Evolutionary conservation across 257 asterid genomes (phyloP).

Genomic region (Eucommia ulmoides): DNA sequence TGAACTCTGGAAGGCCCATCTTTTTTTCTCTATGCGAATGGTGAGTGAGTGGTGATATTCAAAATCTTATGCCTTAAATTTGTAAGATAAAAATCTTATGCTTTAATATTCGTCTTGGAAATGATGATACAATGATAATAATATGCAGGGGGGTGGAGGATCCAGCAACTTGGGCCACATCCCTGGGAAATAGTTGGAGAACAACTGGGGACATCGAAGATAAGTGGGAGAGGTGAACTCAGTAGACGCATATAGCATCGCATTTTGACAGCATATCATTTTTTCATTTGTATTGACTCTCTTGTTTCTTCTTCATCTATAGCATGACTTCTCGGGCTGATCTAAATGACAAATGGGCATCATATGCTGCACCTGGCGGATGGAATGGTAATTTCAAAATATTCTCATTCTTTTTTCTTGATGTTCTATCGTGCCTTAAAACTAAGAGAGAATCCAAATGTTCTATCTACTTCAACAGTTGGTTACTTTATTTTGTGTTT

Average conservation of each 20-base stretch:
- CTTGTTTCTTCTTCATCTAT: background rate
- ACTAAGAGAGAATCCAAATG: background rate
- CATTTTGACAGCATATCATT: background rate
- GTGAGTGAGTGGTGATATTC: too few species aligned
- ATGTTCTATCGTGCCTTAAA: background rate
- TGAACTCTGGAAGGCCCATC: conserved; percentile 75
- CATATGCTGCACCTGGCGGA: conserved; percentile 84
- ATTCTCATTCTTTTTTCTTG: too few species aligned
- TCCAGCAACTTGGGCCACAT: conserved; percentile 94
- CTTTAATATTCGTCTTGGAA: too few species aligned
- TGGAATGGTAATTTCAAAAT: conserved; percentile 79
- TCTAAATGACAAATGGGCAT: conserved; percentile 73
- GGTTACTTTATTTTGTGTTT: conserved; percentile 4
- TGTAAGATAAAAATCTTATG: background rate
- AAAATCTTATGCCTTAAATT: background rate
- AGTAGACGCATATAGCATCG: too few species aligned
- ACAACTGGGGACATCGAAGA: conserved; percentile 84
- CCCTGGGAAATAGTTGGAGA: conserved; percentile 87
- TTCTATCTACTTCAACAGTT: background rate
- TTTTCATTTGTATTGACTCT: background rate
- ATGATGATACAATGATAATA: too few species aligned
- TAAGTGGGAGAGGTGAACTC: conserved; percentile 66
- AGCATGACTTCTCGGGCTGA: conserved; percentile 88
- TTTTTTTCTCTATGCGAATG: conserved; percentile 90
- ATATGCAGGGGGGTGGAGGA: conserved; percentile 92